Base-by-base conservation (phyloP, 371 early-diverging fungal species). In the Quaeritorhiza haematococci region DNA sequence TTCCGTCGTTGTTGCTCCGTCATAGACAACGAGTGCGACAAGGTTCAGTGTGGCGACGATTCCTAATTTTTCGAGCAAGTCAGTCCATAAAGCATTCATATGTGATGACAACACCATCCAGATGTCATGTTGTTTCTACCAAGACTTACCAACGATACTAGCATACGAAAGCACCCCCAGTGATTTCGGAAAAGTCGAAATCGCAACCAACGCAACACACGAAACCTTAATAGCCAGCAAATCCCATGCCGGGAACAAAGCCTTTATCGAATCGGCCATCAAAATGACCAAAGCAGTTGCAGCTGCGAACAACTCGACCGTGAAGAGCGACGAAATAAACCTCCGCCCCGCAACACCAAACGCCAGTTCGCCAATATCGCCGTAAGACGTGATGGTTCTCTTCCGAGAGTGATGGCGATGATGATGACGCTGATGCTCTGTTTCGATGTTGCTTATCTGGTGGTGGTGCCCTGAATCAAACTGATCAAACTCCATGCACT, bases 301-400 rank as follows among this genome's bases (percentile, higher is more conserved):
- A 53, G 83, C 77, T 15, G 84, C 82, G 27, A 83, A 66, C 28
- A 90, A 68, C 59, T 90, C 88, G 13, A 82, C 61, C 49, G 80
- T 66, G 67, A 87, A 87, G 24, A 90, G 27, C 15, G 54, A 47
- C 3, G 65, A 45, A 33, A 77, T 63, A 13, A 72, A 62, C 15
- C 30, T 58, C 33, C 84, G 71, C 3, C 83, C 86, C 27, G 62
- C 57, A n/a, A 69, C 59, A 17, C 89, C 89, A 74, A 83, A 89
- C 1, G 89, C 85, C 15, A 70, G 58, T 19, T 82, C 78, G 24
- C 83, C 87, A 61, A 86, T 71, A 59, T 89, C 89, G 28, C 84
- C 81, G 67, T 84, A 86, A 13, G 45, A 34, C 3, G 60, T 53
- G 6, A 48, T 50, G 8, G 32, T 29, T 30, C 49, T 33, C 43